Base-by-base conservation (phyloP, 1,139 yeast species). In the Debaryomycetaceae sp. region DNA sequence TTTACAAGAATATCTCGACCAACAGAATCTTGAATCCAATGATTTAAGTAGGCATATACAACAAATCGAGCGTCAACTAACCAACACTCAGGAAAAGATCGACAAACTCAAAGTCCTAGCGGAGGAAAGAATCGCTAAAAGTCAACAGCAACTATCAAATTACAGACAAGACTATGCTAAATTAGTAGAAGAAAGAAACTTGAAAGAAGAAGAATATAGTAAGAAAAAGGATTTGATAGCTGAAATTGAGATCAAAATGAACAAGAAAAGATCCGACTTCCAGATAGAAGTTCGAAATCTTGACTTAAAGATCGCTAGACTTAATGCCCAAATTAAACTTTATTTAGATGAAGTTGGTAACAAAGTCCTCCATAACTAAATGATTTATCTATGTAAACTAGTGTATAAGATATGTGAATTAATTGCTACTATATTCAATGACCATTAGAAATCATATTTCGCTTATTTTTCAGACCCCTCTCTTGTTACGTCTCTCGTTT, bases 281-380 rank as follows among this genome's bases (percentile, higher is more conserved):
- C 83, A 81, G 47, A 60, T 59, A 38, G 91, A 85, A 51, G 72
- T 75, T 46, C 71, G 76, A 46, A 78, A 72, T 36, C 75, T 83
- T 8, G 78, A 76, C 45, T 58, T 71, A 42, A 86, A 83, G 52
- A 70, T 82, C 36, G 76, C 77, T 34, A 71, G 76, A 47, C 67
- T 85, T 46, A 78, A 78, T 53, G 67, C 78, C 3, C 85, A 79
- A 51, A 66, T 84, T 34, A 68, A 70, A 47, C 48, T 52, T 6
- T 58, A 58, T 43, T 59, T 72, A 42, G 50, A 54, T 22, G 54
- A 52, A 39, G 51, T 54, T 40, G 47, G 49, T 20, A 51, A 50
- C 37, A 49, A 47, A 37, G 43, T 46, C 14, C 44, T 41, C 37
- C 42, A 34, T 6, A 33, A 9, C 11, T 40, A 38, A 20, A 22